Conservation (phyloP, 768 basidiomycete species). For the Mycena rosella region DNA sequence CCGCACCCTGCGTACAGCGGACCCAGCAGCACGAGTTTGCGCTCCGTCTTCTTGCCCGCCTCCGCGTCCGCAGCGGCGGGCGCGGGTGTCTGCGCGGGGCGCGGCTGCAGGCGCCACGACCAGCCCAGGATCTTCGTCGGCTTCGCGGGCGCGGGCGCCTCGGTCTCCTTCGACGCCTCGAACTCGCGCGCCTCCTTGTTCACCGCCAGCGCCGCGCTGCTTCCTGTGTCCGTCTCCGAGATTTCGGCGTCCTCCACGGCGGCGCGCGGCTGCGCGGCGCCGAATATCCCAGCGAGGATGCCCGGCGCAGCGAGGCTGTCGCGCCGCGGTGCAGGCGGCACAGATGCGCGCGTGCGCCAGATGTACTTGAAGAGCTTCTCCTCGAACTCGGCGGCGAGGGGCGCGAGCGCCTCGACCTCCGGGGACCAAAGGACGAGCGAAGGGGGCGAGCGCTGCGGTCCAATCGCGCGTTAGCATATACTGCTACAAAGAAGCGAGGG, state of each 20-base stretch:
- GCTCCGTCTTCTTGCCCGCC: slow-evolving; percentile 46
- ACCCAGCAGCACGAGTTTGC: slow-evolving; percentile 70
- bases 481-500: too few relatives aligned
- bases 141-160: slow-evolving; percentile 11
- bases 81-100: slow-evolving; percentile 31
- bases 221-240: slow-evolving; percentile 39
- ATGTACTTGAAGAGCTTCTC: slow-evolving; percentile 85
- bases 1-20: slow-evolving; percentile 80
- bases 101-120: slow-evolving; percentile 61
- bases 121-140: slow-evolving; percentile 46
- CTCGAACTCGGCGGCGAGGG: slow-evolving; percentile 79
- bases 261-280: too few relatives aligned
- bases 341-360: slow-evolving; percentile 64
- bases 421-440: slow-evolving; percentile 90
- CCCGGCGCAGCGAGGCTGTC: slow-evolving; percentile 35
- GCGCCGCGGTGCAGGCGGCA: neutral
- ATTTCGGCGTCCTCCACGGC: neutral
- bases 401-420: slow-evolving; percentile 75
- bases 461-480: too few relatives aligned
- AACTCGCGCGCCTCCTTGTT: slow-evolving; percentile 5
- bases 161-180: neutral
- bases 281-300: slow-evolving; percentile 18
- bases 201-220: slow-evolving; percentile 2
- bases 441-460: slow-evolving; percentile 75
- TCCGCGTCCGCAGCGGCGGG: slow-evolving; percentile 57